A percentile compares a stretch with the other conserved stretches of the same genome.
These are phyloP conservation scores for Penicillium herquei DNA, from an alignment of 495 filamentous ascomycete species.

Conservation along the genomic window DNA sequence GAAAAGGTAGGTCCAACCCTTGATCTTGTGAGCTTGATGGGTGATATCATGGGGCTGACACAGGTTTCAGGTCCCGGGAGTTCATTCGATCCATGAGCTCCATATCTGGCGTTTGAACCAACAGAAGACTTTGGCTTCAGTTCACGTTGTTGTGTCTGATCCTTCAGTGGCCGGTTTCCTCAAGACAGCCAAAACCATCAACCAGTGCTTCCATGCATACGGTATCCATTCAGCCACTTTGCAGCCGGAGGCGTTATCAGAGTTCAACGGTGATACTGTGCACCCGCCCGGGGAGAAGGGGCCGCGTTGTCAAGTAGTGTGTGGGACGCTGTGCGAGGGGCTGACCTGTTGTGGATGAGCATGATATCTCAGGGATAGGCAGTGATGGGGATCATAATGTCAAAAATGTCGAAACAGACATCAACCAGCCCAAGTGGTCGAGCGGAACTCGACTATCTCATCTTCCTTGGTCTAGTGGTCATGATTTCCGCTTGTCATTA, in stretches of 20 bases:
- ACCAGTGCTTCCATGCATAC: constrained; percentile 52
- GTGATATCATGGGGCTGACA: background rate
- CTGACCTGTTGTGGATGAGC: constrained; percentile 33
- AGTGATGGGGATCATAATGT: background rate
- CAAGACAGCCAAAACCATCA: constrained; percentile 38
- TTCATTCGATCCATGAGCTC: constrained; percentile 48
- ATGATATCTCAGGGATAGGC: too few relatives aligned
- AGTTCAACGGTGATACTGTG: background rate
- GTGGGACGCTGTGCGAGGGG: constrained; percentile 31
- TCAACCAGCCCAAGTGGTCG: constrained; percentile 26
- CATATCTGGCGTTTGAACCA: constrained; percentile 55
- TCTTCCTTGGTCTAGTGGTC: constrained; percentile 46
- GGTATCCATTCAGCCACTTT: constrained; percentile 52
- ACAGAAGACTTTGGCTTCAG: constrained; percentile 47
- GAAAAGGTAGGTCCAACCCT: constrained; percentile 32
- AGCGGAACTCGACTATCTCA: constrained; percentile 25
- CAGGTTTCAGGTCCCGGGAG: constrained; percentile 36
- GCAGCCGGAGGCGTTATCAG: constrained; percentile 41
- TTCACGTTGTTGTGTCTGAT: constrained; percentile 46
- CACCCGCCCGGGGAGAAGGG: constrained; percentile 9
- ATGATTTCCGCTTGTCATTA: constrained; percentile 55
- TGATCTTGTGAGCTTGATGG: background rate
- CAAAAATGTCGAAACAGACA: background rate
- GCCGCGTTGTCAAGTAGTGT: constrained; percentile 31
- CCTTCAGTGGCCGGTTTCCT: constrained; percentile 35